These are phyloP conservation scores for Prototheca wickerhamii DNA, from an alignment of 163 green algal species.

Conservation along the genomic window DNA sequence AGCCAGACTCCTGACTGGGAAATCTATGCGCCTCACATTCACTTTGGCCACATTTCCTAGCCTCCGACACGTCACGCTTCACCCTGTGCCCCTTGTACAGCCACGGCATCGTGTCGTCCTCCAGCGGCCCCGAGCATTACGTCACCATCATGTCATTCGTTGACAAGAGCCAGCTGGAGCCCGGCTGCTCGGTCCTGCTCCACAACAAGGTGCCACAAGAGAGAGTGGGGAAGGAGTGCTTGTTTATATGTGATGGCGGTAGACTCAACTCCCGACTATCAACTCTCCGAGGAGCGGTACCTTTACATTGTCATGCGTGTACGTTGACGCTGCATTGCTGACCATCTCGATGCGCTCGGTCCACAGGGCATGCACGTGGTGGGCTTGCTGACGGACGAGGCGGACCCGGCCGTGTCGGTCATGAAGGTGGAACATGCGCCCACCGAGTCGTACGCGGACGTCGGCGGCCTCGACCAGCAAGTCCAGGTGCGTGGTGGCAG, in stretches of 20 bases:
- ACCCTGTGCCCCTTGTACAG: conserved; percentile 28
- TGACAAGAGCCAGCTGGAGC: conserved; percentile 97
- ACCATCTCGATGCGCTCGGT: background rate
- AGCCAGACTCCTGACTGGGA: no score
- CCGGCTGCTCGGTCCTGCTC: conserved; percentile 90
- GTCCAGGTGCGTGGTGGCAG: conserved; percentile 42
- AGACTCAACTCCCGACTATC: no score
- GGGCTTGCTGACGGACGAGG: conserved; percentile 90
- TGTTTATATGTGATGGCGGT: background rate
- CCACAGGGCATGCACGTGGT: conserved; percentile 89
- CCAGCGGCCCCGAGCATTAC: conserved; percentile 96
- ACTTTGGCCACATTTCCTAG: no score
- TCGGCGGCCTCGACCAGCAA: conserved; percentile 93
- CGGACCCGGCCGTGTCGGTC: conserved; percentile 96
- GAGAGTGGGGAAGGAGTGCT: background rate
- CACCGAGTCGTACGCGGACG: conserved; percentile 94
- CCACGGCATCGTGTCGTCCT: conserved; percentile 92
- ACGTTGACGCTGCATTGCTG: background rate
- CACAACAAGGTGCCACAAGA: conserved; percentile 83
- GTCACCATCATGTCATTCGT: conserved; percentile 97
- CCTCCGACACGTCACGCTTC: background rate
- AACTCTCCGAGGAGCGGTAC: no score
- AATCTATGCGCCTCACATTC: no score
- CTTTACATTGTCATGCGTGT: no score
- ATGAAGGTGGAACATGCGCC: conserved; percentile 99